Evolutionary conservation across 192 early-diverging fungal genomes (phyloP).

Genomic region (Umbelopsis isabellina): DNA sequence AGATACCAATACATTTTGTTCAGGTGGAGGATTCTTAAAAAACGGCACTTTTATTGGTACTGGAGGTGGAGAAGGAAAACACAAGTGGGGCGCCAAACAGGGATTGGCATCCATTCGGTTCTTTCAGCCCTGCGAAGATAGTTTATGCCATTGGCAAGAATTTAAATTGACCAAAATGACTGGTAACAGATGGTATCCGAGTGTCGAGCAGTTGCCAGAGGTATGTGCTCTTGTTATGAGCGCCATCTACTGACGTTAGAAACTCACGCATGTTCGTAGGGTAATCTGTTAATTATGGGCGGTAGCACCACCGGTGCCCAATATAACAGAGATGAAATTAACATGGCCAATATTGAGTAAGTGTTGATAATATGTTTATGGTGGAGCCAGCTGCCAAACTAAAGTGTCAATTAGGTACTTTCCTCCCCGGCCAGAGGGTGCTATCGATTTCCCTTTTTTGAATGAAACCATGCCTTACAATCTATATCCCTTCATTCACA

Average conservation of each 20-base stretch:
- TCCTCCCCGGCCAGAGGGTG: conserved; percentile 34
- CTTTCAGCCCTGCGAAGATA: conserved; percentile 49
- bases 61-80: conserved; percentile 47
- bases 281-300: conserved; percentile 57
- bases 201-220: conserved; percentile 44
- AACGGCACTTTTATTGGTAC: conserved; percentile 55
- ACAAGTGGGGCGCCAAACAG: conserved; percentile 24
- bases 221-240: not conserved
- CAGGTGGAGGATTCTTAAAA: conserved; percentile 53
- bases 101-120: conserved; percentile 52
- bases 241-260: not conserved
- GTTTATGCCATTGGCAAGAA: conserved; percentile 51
- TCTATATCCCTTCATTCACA: conserved; percentile 52
- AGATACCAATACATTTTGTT: conserved; percentile 59
- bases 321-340: conserved; percentile 41
- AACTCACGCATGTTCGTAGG: conserved; percentile 26
- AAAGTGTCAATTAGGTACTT: conserved; percentile 32
- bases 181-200: conserved; percentile 56
- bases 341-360: conserved; percentile 51
- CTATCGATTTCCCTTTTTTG: conserved; percentile 46
- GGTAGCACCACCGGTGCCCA: conserved; percentile 50
- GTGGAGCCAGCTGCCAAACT: not conserved
- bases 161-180: conserved; percentile 39
- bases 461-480: conserved; percentile 54
- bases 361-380: not conserved